Conservation (phyloP, 257 asterid genomes). For the Nicotiana paniculata region DNA sequence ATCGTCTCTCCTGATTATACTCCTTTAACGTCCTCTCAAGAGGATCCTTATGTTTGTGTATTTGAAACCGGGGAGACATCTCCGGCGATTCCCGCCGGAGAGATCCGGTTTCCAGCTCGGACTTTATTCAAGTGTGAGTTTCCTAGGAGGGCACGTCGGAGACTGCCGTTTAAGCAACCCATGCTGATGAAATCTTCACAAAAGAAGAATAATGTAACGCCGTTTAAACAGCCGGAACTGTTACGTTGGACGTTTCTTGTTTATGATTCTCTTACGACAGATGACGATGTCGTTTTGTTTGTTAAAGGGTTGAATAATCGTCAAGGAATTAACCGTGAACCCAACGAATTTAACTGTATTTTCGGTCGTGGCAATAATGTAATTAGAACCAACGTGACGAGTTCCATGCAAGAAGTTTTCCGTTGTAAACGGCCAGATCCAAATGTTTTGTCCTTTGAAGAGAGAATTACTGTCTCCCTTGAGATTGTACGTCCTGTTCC, state of each 20-base stretch:
- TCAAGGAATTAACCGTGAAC: constrained; percentile 51
- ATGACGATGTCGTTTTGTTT: constrained; percentile 59
- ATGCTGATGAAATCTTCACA: constrained; percentile 14
- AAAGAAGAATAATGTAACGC: not conserved
- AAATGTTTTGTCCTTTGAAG: constrained; percentile 4
- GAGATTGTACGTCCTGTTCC: constrained; percentile 33
- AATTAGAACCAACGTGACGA: constrained; percentile 54
- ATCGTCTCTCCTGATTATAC: constrained; percentile 33
- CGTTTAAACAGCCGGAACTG: constrained; percentile 12
- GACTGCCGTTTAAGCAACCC: constrained; percentile 48
- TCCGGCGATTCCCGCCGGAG: constrained; percentile 43
- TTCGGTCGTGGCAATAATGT: constrained; percentile 26
- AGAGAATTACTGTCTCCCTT: constrained; percentile 36
- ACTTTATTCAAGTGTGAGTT: constrained; percentile 43
- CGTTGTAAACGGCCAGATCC: constrained; percentile 56
- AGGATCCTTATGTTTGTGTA: constrained; percentile 28
- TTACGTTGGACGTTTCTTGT: constrained; percentile 46
- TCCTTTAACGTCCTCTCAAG: not conserved
- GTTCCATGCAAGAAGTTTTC: constrained; percentile 79
- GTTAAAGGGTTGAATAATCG: constrained; percentile 67
- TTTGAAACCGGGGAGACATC: constrained; percentile 27
- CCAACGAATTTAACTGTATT: constrained; percentile 57
- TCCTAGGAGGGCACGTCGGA: constrained; percentile 42
- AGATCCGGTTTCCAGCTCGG: constrained; percentile 46
- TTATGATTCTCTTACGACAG: constrained; percentile 67